These are phyloP conservation scores for Areca catechu DNA, from an alignment of 176 grass and related monocot genomes.

Conservation along the genomic window DNA sequence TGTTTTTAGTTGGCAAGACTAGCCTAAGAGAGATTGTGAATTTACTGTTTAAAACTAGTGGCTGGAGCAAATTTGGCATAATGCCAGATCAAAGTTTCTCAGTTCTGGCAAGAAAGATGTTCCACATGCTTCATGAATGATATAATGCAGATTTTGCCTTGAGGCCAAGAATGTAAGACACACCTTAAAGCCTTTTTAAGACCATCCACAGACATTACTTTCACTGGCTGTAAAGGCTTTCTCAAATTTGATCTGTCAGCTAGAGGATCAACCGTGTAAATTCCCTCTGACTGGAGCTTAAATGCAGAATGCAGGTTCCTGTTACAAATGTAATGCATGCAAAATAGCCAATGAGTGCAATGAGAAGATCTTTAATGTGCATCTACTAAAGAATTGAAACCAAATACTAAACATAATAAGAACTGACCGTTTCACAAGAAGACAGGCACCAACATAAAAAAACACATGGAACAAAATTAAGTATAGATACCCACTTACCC, in stretches of 20 bases:
- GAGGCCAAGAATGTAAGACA: constrained; percentile 7
- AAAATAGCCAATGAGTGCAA: constrained; percentile 2
- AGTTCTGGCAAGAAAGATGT: too few relatives aligned
- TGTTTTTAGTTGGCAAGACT: too few relatives aligned
- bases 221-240: constrained; percentile 51
- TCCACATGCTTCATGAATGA: too few relatives aligned
- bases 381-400: too few relatives aligned
- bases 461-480: constrained; percentile 2
- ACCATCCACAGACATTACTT: constrained; percentile 72
- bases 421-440: not conserved
- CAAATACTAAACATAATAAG: not conserved
- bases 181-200: constrained; percentile 88
- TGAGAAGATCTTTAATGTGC: constrained; percentile 1
- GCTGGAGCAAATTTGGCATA: too few relatives aligned
- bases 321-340: not conserved
- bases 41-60: too few relatives aligned
- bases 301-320: constrained; percentile 66
- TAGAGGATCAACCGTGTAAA: constrained; percentile 73
- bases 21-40: too few relatives aligned
- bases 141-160: not conserved
- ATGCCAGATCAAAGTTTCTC: too few relatives aligned
- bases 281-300: constrained; percentile 56
- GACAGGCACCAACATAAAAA: not conserved
- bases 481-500: constrained; percentile 53
- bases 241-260: constrained; percentile 30